Conservation (phyloP, 2,329 filamentous ascomycete species). For the Sporothrix curviconia region DNA sequence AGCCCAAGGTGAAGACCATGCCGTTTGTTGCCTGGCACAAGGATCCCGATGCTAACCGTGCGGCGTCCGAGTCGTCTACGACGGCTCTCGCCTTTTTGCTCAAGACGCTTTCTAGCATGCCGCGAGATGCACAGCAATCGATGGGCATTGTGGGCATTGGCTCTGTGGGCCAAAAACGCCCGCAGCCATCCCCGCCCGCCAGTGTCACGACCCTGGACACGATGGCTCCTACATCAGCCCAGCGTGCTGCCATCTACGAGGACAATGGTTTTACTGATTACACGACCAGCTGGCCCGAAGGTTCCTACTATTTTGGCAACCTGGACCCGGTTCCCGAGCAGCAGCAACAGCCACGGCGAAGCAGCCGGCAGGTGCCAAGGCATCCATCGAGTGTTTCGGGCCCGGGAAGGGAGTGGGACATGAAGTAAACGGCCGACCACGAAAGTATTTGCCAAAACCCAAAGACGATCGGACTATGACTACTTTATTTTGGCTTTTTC, state of each 20-base stretch:
- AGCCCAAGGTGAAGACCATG: background rate
- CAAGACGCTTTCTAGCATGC: conserved; percentile 9
- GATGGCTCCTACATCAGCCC: background rate
- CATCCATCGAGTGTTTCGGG: no score
- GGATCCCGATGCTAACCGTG: conserved; percentile 13
- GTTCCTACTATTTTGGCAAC: conserved; percentile 15
- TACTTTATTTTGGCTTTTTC: no score
- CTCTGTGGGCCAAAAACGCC: conserved; percentile 2
- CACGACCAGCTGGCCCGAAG: conserved; percentile 14
- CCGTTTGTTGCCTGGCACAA: background rate
- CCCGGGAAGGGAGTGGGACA: no score
- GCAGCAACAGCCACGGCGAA: background rate
- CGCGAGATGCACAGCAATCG: background rate
- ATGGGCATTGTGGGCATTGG: conserved; percentile 12
- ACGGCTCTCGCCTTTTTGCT: conserved; percentile 11
- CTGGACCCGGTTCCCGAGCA: background rate
- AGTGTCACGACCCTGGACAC: background rate
- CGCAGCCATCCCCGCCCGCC: background rate
- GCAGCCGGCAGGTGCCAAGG: no score
- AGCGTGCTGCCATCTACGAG: background rate
- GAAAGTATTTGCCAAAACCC: no score
- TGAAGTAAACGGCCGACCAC: no score
- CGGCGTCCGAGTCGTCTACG: conserved; percentile 13
- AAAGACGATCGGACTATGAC: no score
- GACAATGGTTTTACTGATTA: conserved; percentile 5